phyloP scores from a whole-genome alignment of 768 basidiomycete species.

The Hygrocybe punicea region DNA sequence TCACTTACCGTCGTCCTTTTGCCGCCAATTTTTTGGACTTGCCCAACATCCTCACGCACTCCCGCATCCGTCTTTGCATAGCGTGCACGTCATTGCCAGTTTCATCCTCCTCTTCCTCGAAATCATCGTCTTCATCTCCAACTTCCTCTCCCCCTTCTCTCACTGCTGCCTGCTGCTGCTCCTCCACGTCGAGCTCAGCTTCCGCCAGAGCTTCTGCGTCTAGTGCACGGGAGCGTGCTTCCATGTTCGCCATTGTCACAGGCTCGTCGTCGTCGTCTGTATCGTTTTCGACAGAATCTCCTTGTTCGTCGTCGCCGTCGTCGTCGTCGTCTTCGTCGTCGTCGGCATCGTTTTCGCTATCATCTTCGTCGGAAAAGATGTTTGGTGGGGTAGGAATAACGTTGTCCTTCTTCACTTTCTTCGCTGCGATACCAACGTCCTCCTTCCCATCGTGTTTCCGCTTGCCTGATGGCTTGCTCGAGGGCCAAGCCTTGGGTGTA shows the following conservation, averaged over 20 bases:
- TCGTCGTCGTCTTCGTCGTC: conserved; percentile 45
- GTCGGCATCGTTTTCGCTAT: conserved; percentile 46
- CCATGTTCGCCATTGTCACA: conserved; percentile 78
- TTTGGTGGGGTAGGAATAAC: conserved; percentile 52
- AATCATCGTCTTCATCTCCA: conserved; percentile 44
- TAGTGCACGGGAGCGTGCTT: conserved; percentile 71
- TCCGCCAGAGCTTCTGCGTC: conserved; percentile 66
- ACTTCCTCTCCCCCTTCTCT: conserved; percentile 49
- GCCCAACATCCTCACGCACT: conserved; percentile 66
- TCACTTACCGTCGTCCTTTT: conserved; percentile 56
- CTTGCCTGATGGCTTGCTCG: conserved; percentile 64
- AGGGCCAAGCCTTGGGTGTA: conserved; percentile 37
- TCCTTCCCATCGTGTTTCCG: conserved; percentile 56
- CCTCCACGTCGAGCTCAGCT: conserved; percentile 65
- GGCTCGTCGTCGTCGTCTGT: conserved; percentile 34
- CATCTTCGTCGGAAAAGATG: conserved; percentile 46
- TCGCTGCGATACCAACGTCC: conserved; percentile 33
- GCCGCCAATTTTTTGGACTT: conserved; percentile 69
- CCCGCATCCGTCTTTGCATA: conserved; percentile 76
- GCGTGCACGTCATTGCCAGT: conserved; percentile 62
- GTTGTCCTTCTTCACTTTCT: conserved; percentile 49
- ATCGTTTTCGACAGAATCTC: too few relatives aligned
- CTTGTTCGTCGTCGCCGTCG: conserved; percentile 12
- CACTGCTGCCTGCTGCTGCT: conserved; percentile 54
- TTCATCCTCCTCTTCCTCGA: conserved; percentile 70